Base-by-base conservation (phyloP, 495 filamentous ascomycete genomes). In the Staphylotrichum longicolle region DNA sequence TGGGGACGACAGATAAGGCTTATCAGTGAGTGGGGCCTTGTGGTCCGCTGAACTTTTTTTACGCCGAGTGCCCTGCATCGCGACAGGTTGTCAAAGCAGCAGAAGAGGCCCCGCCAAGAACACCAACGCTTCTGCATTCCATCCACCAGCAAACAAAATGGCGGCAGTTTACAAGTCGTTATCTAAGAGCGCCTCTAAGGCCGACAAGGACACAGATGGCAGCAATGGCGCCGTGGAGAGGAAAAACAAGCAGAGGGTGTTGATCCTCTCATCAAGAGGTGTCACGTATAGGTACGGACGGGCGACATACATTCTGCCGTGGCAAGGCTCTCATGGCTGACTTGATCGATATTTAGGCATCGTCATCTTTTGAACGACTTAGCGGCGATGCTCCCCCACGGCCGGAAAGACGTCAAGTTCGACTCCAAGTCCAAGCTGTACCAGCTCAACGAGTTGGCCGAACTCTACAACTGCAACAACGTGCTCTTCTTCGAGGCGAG, bases 401-500 rank as follows among this genome's bases (percentile, higher is more conserved):
- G 85, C 42, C 85, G 91, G 68, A 96, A 96, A 77, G 94, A 99
- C 73, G 92, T 88, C 61, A 99, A 99, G 74, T 85, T 96, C 54
- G 93, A 98, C 68, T 94, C 93, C 44, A 97, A 98, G 75, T 93
- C 91, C 56, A 91, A 95, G 68, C 88, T 96, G 61, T 86, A 90
- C 74, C 86, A 96, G 68, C 84, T 99, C 7, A 98, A 98, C 78
- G 93, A 96, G 72, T 86, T 98, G 14, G 94, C 94, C 44, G 93
- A 99, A 66, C 85, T 99, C 20, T 96, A 97, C 81, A 98, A 96
- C 66, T 97, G 93, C 85, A 99, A 99, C 77, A 94, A 97, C 74
- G 86, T 98, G 54, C 82, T 96, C 63, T 99, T 96, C 77, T 94
- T 97, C 72, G 94, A 98, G 78, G 94, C 92, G 57, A 81, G 91